Conservation (phyloP, 116 monocot species). For the Posidonia oceanica region DNA sequence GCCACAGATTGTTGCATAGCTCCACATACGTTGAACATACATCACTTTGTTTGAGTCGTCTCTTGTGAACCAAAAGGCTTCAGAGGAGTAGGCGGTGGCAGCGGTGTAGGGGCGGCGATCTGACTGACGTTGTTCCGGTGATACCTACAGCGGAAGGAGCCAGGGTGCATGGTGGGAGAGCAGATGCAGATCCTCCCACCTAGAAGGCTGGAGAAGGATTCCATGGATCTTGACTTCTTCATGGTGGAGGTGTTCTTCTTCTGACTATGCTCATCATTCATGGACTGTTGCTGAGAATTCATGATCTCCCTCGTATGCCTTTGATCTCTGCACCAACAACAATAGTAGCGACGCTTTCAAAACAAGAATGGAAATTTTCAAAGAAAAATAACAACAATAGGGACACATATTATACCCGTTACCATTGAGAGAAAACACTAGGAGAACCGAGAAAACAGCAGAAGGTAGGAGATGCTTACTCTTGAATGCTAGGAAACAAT, state of each 20-base stretch:
- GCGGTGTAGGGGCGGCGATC: neutral
- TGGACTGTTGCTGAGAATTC: neutral
- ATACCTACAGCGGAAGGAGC: constrained; percentile 28
- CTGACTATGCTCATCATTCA: constrained; percentile 2
- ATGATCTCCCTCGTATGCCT: neutral
- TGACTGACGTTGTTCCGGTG: constrained; percentile 8
- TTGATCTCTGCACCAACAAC: constrained; percentile 2
- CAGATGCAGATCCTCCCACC: constrained; percentile 14
- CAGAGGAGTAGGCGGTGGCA: neutral
- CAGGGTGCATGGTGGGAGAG: constrained; percentile 22
- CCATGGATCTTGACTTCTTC: constrained; percentile 4
- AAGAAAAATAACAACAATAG: too few species aligned
- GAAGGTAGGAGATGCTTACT: too few species aligned
- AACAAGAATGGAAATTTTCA: too few species aligned
- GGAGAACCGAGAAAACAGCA: too few species aligned
- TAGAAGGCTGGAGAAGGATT: neutral
- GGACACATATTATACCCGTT: too few species aligned
- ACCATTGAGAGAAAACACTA: too few species aligned
- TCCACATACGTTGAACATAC: too few species aligned
- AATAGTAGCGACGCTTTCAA: neutral
- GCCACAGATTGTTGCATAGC: too few species aligned
- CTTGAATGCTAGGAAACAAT: too few species aligned
- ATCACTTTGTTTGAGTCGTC: too few species aligned
- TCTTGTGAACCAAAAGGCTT: too few species aligned
- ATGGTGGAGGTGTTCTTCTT: neutral